phyloP scores from a whole-genome alignment of 495 filamentous ascomycete genomes.

The Ramalina peruviana region DNA sequence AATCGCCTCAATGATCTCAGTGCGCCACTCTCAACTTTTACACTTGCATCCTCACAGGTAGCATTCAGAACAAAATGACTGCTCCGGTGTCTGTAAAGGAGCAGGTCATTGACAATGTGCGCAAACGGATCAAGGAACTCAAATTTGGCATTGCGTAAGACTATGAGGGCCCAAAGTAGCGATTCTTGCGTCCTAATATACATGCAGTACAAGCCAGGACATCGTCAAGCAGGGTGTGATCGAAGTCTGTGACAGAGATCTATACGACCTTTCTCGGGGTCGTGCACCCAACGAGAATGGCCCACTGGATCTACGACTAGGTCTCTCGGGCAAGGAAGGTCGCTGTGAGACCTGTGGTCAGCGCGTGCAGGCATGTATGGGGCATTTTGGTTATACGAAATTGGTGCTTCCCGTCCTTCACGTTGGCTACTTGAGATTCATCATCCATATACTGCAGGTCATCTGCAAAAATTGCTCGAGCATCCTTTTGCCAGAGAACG shows the following conservation, averaged over 20 bases:
- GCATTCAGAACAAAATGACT: conserved; percentile 26
- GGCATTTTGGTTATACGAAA: conserved; percentile 87
- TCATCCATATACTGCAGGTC: conserved; percentile 74
- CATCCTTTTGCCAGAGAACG: conserved; percentile 63
- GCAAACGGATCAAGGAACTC: conserved; percentile 82
- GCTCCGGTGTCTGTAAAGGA: conserved; percentile 54
- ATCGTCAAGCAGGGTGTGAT: conserved; percentile 88
- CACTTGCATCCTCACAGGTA: conserved; percentile 1
- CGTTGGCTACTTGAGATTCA: conserved; percentile 86
- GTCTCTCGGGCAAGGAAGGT: conserved; percentile 65
- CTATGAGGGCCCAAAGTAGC: background rate
- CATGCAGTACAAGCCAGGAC: conserved; percentile 59
- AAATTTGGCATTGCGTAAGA: conserved; percentile 84
- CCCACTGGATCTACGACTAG: conserved; percentile 73
- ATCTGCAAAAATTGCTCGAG: conserved; percentile 83
- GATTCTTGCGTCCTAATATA: conserved; percentile 16
- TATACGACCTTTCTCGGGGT: conserved; percentile 72
- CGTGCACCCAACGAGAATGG: conserved; percentile 62
- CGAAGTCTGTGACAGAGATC: conserved; percentile 77
- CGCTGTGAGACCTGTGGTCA: conserved; percentile 72
- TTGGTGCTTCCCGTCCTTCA: conserved; percentile 86
- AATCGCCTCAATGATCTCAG: background rate
- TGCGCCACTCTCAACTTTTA: background rate
- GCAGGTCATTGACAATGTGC: conserved; percentile 74
- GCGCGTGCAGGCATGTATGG: conserved; percentile 66